Evolutionary conservation across 495 filamentous ascomycete genomes (phyloP), one percentile per base, ranked within the genome.

Genomic region (Clohesyomyces aquaticus): DNA sequence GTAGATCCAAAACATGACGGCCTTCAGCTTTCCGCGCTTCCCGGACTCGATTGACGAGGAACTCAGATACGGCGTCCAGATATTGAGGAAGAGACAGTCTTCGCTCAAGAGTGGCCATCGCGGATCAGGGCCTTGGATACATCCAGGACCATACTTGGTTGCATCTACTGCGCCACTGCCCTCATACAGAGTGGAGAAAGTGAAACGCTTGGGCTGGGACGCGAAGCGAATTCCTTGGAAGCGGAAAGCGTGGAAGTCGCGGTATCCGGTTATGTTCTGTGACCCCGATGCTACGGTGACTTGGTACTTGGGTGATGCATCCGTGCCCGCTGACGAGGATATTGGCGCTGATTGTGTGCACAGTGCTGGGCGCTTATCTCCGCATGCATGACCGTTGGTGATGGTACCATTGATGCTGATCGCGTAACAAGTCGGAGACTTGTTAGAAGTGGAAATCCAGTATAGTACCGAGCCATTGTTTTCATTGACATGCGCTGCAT

Each of bases 161-260:
- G 53, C 53, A 10, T 56, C 53, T 19, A 56, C 53, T 25, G 29
- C 68, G 51, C 66, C 77, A 73, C 58, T 74, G 67, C 6, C 74
- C 8, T 71, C 42, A 26, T 55, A 71, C 10, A 21, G 68, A 41
- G 26, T 61, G 1, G 73, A 73, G 46, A 73, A 70, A 27, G 64
- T 63, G 60, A 80, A 78, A 19, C 77, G 68, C 50, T 55, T 68
- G 0, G 78, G 73, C 29, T 71, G 59, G n/a, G 69, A 52, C 12
- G 78, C 77, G 63, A 71, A 80, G 32, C 77, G 72, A 28, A 80
- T 52, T 14, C 78, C 78, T 4, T 74, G 63, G 69, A 79, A 80
- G 22, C 73, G 75, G 62, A 73, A 78, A 4, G 69, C 71, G 55
- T 74, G 72, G 52, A 71, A 70, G 55, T 78, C 76, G 18, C 77